Evolutionary conservation across 768 basidiomycete species (phyloP).

Genomic region (Paxillus ammoniavirescens): DNA sequence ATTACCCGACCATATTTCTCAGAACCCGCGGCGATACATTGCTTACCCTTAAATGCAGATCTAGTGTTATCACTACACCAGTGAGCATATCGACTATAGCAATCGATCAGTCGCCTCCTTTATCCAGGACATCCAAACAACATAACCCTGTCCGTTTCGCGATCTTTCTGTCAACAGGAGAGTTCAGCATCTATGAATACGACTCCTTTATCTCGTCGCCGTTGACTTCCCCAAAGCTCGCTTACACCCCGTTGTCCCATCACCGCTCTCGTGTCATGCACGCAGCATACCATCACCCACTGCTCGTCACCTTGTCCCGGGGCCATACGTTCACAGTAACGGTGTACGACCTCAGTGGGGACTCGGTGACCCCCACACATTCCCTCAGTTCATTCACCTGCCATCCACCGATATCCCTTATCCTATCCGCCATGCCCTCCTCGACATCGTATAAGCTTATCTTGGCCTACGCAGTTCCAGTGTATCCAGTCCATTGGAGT

Average conservation of each 20-base stretch:
- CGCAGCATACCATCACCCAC: constrained; percentile 75
- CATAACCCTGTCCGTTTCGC: constrained; percentile 44
- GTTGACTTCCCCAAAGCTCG: constrained; percentile 40
- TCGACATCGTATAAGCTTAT: constrained; percentile 66
- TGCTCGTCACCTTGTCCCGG: constrained; percentile 67
- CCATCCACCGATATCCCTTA: constrained; percentile 75
- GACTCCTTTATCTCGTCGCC: constrained; percentile 43
- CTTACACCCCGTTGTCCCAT: constrained; percentile 45
- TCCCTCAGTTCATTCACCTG: constrained; percentile 76
- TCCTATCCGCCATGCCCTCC: constrained; percentile 61
- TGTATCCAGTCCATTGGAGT: constrained; percentile 81
- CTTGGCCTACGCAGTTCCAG: constrained; percentile 70
- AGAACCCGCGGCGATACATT: constrained; percentile 17
- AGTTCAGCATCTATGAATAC: constrained; percentile 59
- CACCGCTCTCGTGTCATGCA: constrained; percentile 52
- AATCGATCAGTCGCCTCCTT: constrained; percentile 70
- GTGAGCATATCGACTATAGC: constrained; percentile 62
- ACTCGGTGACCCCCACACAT: constrained; percentile 54
- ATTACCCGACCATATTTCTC: constrained; percentile 19
- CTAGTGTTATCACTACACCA: constrained; percentile 29
- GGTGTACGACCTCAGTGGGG: constrained; percentile 65
- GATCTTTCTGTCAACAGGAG: constrained; percentile 66
- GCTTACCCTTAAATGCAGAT: constrained; percentile 46
- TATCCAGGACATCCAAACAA: constrained; percentile 28
- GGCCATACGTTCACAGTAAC: constrained; percentile 55